Evolutionary conservation across 257 asterid species (phyloP).

Genomic region (Fraxinus cuspidata): DNA sequence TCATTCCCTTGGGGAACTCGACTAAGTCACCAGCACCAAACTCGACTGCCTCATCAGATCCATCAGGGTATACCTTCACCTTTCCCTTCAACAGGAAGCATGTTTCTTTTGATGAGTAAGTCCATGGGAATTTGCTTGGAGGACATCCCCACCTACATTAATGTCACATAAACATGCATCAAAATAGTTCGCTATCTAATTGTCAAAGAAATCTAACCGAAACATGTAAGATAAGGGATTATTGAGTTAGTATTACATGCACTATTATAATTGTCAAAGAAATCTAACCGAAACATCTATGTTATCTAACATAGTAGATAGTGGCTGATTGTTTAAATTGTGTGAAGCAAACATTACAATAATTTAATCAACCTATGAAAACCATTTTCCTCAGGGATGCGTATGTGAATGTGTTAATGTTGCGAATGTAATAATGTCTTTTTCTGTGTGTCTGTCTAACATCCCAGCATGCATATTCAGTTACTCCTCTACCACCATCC

Average conservation of each 20-base stretch:
- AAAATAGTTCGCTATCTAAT: neutral
- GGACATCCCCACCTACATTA: conserved; percentile 65
- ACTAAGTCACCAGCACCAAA: conserved; percentile 70
- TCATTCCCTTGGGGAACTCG: conserved; percentile 75
- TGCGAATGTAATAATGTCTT: neutral
- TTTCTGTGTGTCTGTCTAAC: neutral
- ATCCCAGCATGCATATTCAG: neutral
- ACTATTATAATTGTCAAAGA: neutral
- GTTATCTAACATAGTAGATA: neutral
- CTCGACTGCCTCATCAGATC: conserved; percentile 53
- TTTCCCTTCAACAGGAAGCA: conserved; percentile 66
- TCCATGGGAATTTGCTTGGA: conserved; percentile 81
- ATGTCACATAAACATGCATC: neutral
- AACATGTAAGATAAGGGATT: too few species aligned
- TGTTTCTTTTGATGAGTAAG: conserved; percentile 59
- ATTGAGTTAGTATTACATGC: neutral
- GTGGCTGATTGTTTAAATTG: neutral
- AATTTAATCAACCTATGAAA: neutral
- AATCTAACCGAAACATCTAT: neutral
- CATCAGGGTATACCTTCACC: conserved; percentile 64
- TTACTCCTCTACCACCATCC: neutral
- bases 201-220: too few species aligned
- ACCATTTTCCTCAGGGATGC: neutral
- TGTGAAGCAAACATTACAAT: neutral
- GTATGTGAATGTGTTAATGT: neutral